Conservation (phyloP, 495 filamentous ascomycete species). For the Mytilinidion resinicola region DNA sequence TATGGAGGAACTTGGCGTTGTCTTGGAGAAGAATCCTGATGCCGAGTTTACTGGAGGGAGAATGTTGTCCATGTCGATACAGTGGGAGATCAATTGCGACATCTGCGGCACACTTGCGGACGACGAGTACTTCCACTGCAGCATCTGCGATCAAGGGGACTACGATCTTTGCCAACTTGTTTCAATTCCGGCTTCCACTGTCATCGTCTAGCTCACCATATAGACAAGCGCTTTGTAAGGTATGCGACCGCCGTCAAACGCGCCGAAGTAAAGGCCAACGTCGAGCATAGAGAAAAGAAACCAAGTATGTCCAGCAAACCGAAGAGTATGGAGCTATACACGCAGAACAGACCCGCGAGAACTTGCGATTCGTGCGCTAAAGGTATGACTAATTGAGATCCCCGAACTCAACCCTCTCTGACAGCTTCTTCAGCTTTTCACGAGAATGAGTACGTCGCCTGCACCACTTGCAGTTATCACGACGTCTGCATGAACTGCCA, state of each 20-base stretch:
- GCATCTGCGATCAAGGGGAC: conserved; percentile 85
- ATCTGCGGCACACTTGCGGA: conserved; percentile 70
- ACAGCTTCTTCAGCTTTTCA: conserved; percentile 51
- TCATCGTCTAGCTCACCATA: conserved; percentile 71
- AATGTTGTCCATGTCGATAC: no score
- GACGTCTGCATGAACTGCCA: conserved; percentile 87
- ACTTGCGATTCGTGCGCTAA: conserved; percentile 90
- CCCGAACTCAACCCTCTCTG: conserved; percentile 15
- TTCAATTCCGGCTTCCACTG: conserved; percentile 70
- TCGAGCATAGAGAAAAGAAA: conserved; percentile 34
- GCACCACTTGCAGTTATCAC: conserved; percentile 77
- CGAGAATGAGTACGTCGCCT: conserved; percentile 76
- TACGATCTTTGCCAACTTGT: conserved; percentile 86
- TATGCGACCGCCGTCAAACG: conserved; percentile 75
- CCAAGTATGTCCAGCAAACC: conserved; percentile 40
- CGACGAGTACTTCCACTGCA: conserved; percentile 88
- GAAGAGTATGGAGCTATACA: conserved; percentile 25
- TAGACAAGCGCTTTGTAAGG: conserved; percentile 82
- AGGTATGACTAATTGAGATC: conserved; percentile 44
- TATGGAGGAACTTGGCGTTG: no score
- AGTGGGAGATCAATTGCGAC: conserved; percentile 91
- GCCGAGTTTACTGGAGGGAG: no score
- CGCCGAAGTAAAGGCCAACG: conserved; percentile 54
- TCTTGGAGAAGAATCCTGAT: no score
- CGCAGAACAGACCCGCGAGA: conserved; percentile 47